A percentile compares a stretch with the other conserved stretches of the same genome.
phyloP scores from a whole-genome alignment of 352 stramenopile genomes.

The Halophytophthora batemanensis region DNA sequence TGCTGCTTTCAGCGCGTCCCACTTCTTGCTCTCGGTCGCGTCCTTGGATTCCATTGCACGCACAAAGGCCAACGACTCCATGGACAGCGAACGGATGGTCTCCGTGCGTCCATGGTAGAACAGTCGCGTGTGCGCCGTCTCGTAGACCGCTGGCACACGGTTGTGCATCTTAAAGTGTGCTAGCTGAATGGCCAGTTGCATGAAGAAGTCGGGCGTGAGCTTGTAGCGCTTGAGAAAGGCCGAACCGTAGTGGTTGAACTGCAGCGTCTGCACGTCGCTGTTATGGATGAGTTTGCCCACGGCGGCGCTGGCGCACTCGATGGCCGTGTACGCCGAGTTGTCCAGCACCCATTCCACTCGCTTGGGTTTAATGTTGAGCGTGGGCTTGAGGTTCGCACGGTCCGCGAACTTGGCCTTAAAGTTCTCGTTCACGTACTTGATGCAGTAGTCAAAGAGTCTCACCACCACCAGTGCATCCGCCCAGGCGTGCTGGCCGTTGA shows the following conservation, averaged over 20 bases:
- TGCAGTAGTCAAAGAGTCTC: slow-evolving; percentile 92
- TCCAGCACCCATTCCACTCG: slow-evolving; percentile 83
- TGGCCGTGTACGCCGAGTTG: slow-evolving; percentile 72
- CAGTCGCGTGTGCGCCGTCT: slow-evolving; percentile 95
- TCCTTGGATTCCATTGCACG: slow-evolving; percentile 84
- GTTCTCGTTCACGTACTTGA: slow-evolving; percentile 91
- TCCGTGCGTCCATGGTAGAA: slow-evolving; percentile 97
- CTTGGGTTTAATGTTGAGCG: slow-evolving; percentile 60
- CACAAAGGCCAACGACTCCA: slow-evolving; percentile 88
- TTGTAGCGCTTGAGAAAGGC: slow-evolving; percentile 93
- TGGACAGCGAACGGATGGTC: slow-evolving; percentile 87
- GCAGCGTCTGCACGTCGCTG: slow-evolving; percentile 88
- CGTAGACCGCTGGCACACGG: slow-evolving; percentile 93
- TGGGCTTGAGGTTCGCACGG: slow-evolving; percentile 65
- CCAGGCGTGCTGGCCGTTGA: slow-evolving; percentile 97
- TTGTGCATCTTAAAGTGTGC: slow-evolving; percentile 96
- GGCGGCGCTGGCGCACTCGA: slow-evolving; percentile 85
- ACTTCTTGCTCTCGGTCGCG: slow-evolving; percentile 59
- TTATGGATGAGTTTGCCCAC: slow-evolving; percentile 91
- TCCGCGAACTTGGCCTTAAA: slow-evolving; percentile 87
- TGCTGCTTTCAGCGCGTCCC: slow-evolving; percentile 86
- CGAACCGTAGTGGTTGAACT: slow-evolving; percentile 92
- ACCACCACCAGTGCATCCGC: slow-evolving; percentile 96
- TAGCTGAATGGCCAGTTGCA: slow-evolving; percentile 97
- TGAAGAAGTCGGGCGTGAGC: slow-evolving; percentile 96